Conservation (phyloP, 768 basidiomycete species). For the Hydnum rufescens region DNA sequence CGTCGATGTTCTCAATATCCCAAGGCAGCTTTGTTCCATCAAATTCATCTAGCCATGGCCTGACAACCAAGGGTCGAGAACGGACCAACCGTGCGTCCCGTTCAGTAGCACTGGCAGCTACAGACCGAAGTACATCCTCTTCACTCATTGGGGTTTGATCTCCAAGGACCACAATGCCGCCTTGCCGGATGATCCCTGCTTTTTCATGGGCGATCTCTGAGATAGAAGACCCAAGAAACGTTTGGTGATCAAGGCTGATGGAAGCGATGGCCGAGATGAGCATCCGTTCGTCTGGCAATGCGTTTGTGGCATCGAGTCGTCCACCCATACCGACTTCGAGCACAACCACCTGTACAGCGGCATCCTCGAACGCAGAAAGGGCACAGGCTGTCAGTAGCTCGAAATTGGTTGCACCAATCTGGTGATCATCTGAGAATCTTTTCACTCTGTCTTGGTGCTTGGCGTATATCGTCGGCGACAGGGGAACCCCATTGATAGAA, state of each 20-base stretch:
- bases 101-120: conserved; percentile 24
- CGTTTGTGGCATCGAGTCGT: conserved; percentile 78
- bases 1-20: background rate
- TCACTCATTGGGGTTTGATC: conserved; percentile 27
- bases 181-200: conserved; percentile 50
- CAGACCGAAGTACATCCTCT: conserved; percentile 20
- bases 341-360: conserved; percentile 57
- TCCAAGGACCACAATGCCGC: conserved; percentile 45
- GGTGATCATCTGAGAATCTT: conserved; percentile 24
- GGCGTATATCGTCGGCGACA: conserved; percentile 30
- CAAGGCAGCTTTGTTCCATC: background rate
- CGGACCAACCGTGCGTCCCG: conserved; percentile 26
- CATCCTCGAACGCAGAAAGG: conserved; percentile 49
- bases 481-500: conserved; percentile 35
- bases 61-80: conserved; percentile 28
- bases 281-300: conserved; percentile 47
- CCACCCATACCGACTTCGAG: conserved; percentile 96
- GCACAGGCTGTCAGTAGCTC: conserved; percentile 76
- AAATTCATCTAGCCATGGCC: no score
- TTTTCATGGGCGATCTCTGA: conserved; percentile 65
- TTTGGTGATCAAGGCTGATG: conserved; percentile 87
- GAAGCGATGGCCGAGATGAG: conserved; percentile 65
- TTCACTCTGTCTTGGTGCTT: conserved; percentile 29
- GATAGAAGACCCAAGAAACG: conserved; percentile 63
- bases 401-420: conserved; percentile 43